Percentiles rank a stretch among this genome's conserved stretches.
Evolutionary conservation across 495 filamentous ascomycete species (phyloP).

Genomic region (Penicillium roqueforti): DNA sequence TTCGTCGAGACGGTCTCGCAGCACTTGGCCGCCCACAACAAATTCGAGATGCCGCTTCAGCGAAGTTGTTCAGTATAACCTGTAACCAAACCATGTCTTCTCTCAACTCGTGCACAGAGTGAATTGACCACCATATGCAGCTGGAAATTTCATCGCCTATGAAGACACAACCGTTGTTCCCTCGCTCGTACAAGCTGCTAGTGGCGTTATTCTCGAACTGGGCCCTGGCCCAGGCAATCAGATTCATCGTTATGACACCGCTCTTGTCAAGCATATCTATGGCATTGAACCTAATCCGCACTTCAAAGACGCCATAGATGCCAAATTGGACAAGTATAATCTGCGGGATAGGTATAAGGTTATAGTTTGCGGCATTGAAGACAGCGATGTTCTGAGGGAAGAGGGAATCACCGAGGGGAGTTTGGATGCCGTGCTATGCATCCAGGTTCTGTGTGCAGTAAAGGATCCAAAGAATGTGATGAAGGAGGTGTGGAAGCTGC

Average conservation of each 20-base stretch:
- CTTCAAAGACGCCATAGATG: conserved; percentile 21
- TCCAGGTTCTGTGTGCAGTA: conserved; percentile 30
- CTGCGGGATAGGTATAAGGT: conserved; percentile 39
- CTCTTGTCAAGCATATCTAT: conserved; percentile 34
- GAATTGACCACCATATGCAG: conserved; percentile 11
- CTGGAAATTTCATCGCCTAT: conserved; percentile 30
- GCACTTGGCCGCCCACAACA: conserved; percentile 10
- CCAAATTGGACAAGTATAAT: conserved; percentile 19
- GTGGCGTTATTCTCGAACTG: conserved; percentile 45
- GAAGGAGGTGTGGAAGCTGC: conserved; percentile 23
- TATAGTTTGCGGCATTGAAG: conserved; percentile 34
- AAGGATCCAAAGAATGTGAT: conserved; percentile 22
- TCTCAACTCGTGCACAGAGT: neutral
- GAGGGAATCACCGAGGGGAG: conserved; percentile 37
- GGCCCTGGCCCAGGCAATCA: conserved; percentile 48
- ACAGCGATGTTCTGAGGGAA: conserved; percentile 29
- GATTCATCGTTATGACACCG: conserved; percentile 35
- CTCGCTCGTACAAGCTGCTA: conserved; percentile 32
- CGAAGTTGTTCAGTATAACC: conserved; percentile 18
- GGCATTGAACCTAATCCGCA: conserved; percentile 42
- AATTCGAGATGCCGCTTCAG: conserved; percentile 22
- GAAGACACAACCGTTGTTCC: conserved; percentile 43
- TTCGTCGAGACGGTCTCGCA: conserved; percentile 20
- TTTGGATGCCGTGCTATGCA: conserved; percentile 30
- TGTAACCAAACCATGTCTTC: conserved; percentile 12